These are phyloP conservation scores for Dactylis glomerata DNA, from an alignment of 176 grass and related monocot genomes.

Conservation along the genomic window DNA sequence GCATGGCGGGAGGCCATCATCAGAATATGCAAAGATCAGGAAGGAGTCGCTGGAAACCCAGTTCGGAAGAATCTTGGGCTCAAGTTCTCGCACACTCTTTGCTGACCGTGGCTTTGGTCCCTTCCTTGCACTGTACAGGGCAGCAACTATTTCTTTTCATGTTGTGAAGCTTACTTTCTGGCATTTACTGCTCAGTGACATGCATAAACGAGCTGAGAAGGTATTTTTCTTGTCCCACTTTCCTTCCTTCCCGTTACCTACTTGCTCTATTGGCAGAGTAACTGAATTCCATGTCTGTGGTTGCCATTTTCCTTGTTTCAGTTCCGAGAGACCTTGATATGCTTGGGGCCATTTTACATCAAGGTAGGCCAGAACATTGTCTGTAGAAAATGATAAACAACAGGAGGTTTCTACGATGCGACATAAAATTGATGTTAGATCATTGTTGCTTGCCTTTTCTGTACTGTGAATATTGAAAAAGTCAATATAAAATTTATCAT, in stretches of 20 bases:
- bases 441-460: not conserved
- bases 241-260: not conserved
- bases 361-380: conserved; percentile 53
- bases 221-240: conserved; percentile 28
- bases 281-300: conserved; percentile 7
- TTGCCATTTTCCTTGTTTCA: conserved; percentile 52
- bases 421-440: not conserved
- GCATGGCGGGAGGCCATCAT: conserved; percentile 74
- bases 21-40: conserved; percentile 88
- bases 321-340: conserved; percentile 85
- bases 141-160: conserved; percentile 81
- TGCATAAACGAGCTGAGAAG: conserved; percentile 69
- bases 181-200: conserved; percentile 68
- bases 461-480: not conserved
- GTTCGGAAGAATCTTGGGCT: conserved; percentile 76
- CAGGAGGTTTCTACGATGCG: not conserved
- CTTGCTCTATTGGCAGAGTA: not conserved
- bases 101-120: conserved; percentile 71
- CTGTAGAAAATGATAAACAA: not conserved
- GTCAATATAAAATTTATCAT: not conserved
- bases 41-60: conserved; percentile 79
- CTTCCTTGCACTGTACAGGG: conserved; percentile 80
- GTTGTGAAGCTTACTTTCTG: conserved; percentile 80
- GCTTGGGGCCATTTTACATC: conserved; percentile 89
- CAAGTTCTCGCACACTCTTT: conserved; percentile 64